These are phyloP conservation scores for Glaciozyma antarctica DNA, from an alignment of 768 basidiomycete species.

Conservation along the genomic window DNA sequence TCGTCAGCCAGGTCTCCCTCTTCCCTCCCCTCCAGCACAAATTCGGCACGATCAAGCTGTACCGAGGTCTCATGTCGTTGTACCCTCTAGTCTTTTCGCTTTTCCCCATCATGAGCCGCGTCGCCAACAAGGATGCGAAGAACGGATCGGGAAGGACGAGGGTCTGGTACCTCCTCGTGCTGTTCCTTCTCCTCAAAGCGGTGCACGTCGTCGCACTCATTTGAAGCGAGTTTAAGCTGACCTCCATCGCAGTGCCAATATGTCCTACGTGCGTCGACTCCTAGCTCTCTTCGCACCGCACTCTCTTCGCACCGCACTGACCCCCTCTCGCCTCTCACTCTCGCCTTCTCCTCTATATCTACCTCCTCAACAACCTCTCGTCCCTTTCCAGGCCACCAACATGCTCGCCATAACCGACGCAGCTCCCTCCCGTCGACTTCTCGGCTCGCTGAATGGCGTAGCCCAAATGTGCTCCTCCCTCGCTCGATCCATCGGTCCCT, in stretches of 20 bases:
- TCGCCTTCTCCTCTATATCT: no score
- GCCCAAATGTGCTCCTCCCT: slow-evolving; percentile 28
- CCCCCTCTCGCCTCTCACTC: no score
- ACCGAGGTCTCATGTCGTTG: slow-evolving; percentile 13
- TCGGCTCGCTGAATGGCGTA: slow-evolving; percentile 25
- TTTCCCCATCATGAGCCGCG: slow-evolving; percentile 26
- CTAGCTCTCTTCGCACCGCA: neutral
- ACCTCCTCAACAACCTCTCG: no score
- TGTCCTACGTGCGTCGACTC: neutral
- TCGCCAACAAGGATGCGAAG: neutral
- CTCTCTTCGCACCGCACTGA: no score
- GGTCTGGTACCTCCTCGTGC: slow-evolving; percentile 17
- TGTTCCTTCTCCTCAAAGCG: slow-evolving; percentile 16
- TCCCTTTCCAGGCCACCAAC: slow-evolving; percentile 11
- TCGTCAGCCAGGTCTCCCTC: slow-evolving; percentile 24
- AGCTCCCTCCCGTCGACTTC: slow-evolving; percentile 20
- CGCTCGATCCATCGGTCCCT: slow-evolving; percentile 7
- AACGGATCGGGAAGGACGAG: neutral
- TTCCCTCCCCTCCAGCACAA: slow-evolving; percentile 30
- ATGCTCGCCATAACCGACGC: slow-evolving; percentile 27
- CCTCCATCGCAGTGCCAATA: no score
- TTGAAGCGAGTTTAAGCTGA: neutral
- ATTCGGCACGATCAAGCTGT: slow-evolving; percentile 27
- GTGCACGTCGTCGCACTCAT: slow-evolving; percentile 4
- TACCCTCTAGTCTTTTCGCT: slow-evolving; percentile 24